Conservation (phyloP, 2,329 filamentous ascomycete genomes). For the Fusarium sp. region DNA sequence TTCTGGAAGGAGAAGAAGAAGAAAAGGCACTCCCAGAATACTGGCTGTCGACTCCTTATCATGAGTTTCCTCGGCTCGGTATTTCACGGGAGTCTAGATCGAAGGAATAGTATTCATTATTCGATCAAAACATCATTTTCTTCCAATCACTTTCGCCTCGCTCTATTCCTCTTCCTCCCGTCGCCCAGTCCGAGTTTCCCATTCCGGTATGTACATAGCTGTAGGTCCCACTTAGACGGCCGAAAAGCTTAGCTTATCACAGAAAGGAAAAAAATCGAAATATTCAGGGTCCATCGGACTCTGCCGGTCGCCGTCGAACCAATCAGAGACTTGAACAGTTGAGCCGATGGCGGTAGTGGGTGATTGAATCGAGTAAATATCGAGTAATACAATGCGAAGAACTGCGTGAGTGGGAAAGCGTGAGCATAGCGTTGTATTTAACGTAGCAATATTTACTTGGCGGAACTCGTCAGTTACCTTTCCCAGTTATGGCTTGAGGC, state of each 20-base stretch:
- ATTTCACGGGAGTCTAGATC: constrained; percentile 6
- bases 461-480: background rate
- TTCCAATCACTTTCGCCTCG: constrained; percentile 21
- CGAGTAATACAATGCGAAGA: constrained; percentile 53
- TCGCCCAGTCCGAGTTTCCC: constrained; percentile 4
- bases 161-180: background rate
- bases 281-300: constrained; percentile 43
- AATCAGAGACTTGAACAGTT: constrained; percentile 39
- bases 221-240: constrained; percentile 23
- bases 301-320: constrained; percentile 42
- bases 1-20: background rate
- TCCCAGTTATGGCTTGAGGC: background rate
- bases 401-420: background rate
- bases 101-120: constrained; percentile 21
- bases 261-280: constrained; percentile 2
- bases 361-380: constrained; percentile 63
- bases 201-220: constrained; percentile 22
- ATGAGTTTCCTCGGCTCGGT: constrained; percentile 18
- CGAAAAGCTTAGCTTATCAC: constrained; percentile 32
- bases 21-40: constrained; percentile 27
- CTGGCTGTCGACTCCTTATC: constrained; percentile 32
- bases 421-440: background rate
- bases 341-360: constrained; percentile 37
- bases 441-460: constrained; percentile 1
- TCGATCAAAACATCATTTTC: constrained; percentile 29